Evolutionary conservation across 441 rosid genomes (phyloP).

Genomic region (Adansonia gregorii): DNA sequence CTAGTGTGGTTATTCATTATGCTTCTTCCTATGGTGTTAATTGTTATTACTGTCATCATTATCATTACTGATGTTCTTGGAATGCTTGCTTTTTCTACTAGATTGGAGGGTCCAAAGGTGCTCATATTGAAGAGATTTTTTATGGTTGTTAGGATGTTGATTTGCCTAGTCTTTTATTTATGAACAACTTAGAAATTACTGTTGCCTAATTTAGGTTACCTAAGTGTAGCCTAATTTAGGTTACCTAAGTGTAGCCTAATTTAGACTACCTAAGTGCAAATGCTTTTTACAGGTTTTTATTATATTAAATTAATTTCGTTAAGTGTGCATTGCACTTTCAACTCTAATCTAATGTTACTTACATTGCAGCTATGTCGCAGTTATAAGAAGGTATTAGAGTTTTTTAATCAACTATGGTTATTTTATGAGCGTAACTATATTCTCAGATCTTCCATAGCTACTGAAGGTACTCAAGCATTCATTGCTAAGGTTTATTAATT

Average conservation of each 20-base stretch:
- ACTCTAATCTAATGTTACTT: conserved; percentile 23
- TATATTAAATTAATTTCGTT: not conserved
- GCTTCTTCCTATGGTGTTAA: not conserved
- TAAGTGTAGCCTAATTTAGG: not conserved
- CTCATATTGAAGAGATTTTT: conserved; percentile 84
- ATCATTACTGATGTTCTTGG: conserved; percentile 32
- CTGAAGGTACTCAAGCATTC: conserved; percentile 55
- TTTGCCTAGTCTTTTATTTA: conserved; percentile 59
- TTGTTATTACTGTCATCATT: conserved; percentile 16
- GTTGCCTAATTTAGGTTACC: conserved; percentile 65
- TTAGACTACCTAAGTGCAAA: conserved; percentile 16
- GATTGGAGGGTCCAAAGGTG: conserved; percentile 78
- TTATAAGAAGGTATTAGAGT: conserved; percentile 64
- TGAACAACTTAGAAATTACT: conserved; percentile 66
- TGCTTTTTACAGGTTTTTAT: not conserved
- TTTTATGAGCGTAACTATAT: conserved; percentile 63
- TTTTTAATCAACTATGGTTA: conserved; percentile 74
- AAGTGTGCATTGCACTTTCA: not conserved
- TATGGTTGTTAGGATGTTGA: conserved; percentile 54
- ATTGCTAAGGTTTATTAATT: conserved; percentile 68
- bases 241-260: conserved; percentile 20
- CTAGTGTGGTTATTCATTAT: conserved; percentile 65
- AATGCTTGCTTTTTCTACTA: conserved; percentile 42
- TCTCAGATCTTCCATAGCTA: conserved; percentile 49
- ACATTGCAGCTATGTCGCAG: conserved; percentile 49